Percentiles rank a stretch among this genome's conserved stretches.
These are phyloP conservation scores for Hygrophorus pudorinus DNA, from an alignment of 768 basidiomycete genomes.

Conservation along the genomic window DNA sequence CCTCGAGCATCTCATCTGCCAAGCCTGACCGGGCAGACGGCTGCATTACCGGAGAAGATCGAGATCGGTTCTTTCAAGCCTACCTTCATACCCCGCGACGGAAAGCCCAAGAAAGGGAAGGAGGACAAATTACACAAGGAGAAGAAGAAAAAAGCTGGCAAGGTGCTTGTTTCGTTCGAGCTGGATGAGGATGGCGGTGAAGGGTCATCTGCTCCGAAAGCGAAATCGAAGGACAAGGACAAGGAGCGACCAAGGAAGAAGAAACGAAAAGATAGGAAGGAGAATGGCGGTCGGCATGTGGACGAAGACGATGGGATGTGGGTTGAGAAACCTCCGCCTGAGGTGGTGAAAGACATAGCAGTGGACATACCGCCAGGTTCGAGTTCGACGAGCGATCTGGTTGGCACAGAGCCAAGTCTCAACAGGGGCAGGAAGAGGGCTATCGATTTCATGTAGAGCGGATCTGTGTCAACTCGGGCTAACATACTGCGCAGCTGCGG, in stretches of 20 bases:
- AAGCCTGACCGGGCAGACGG: constrained; percentile 11
- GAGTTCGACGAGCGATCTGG: constrained; percentile 12
- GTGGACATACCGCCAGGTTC: constrained; percentile 5
- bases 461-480: too few relatives aligned
- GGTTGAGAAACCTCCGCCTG: constrained; percentile 55
- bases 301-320: constrained; percentile 52
- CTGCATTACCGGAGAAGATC: constrained; percentile 12
- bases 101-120: constrained; percentile 31
- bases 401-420: constrained; percentile 15
- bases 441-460: constrained; percentile 60
- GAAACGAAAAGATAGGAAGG: constrained; percentile 30
- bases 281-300: constrained; percentile 21
- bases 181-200: constrained; percentile 54
- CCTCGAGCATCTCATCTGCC: constrained; percentile 6
- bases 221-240: constrained; percentile 11
- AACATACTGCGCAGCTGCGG: too few relatives aligned
- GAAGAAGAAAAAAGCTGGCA: constrained; percentile 34
- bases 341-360: constrained; percentile 31
- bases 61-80: constrained; percentile 80
- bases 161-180: constrained; percentile 64
- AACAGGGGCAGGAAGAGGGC: constrained; percentile 55
- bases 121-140: constrained; percentile 42
- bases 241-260: constrained; percentile 34
- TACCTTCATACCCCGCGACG: constrained; percentile 67
- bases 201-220: constrained; percentile 17